These are phyloP conservation scores for Panellus pusillus DNA, from an alignment of 768 basidiomycete genomes.

Conservation along the genomic window DNA sequence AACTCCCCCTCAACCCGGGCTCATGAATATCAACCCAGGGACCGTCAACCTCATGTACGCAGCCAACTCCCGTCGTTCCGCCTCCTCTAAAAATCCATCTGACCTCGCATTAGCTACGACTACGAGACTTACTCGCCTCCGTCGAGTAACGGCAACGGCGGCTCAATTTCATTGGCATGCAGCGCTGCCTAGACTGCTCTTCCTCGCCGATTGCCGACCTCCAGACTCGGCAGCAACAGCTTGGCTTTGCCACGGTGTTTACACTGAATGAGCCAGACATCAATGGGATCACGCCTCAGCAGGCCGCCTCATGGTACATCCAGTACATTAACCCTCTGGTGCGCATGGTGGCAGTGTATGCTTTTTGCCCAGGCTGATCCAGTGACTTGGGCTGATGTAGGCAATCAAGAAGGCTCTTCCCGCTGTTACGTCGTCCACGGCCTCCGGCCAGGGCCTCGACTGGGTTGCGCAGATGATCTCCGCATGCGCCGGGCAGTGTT, in stretches of 20 bases:
- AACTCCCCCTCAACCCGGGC: conserved; percentile 3
- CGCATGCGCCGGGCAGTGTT: conserved; percentile 32
- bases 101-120: conserved; percentile 30
- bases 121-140: conserved; percentile 36
- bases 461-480: conserved; percentile 36
- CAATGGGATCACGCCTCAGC: conserved; percentile 27
- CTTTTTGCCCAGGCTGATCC: neutral
- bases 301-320: conserved; percentile 38
- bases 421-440: conserved; percentile 31
- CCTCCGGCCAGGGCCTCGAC: conserved; percentile 31
- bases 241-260: conserved; percentile 18
- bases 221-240: conserved; percentile 30
- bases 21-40: conserved; percentile 4
- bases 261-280: conserved; percentile 37
- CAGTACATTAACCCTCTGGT: conserved; percentile 37
- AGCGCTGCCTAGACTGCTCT: conserved; percentile 36
- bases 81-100: neutral
- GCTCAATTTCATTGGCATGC: conserved; percentile 41
- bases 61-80: neutral
- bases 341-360: neutral
- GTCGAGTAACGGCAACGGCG: conserved; percentile 36
- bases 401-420: conserved; percentile 37
- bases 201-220: conserved; percentile 36
- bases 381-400: too few relatives aligned
- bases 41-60: conserved; percentile 19